Base-by-base conservation (phyloP, 345 rosid species). In the Sisymbrium altissimum region DNA sequence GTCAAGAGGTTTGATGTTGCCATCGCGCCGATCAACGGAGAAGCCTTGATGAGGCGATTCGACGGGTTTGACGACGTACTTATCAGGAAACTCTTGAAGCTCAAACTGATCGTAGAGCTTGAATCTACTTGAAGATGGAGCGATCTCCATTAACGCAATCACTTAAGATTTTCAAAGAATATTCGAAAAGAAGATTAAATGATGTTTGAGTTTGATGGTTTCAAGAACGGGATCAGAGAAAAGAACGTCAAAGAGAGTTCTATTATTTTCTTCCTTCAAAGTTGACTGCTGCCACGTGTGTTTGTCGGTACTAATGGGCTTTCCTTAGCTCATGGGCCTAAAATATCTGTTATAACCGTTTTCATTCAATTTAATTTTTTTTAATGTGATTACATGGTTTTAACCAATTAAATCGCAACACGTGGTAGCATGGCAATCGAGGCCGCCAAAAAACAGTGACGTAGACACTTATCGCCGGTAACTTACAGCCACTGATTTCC, bases 71-170 rank as follows among this genome's bases (percentile, higher is more conserved):
- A 91, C 73, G 66, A 94, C 92, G 79, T 82, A 94, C 84, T 80
- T 88, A 43, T 87, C 96, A 23, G 77, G 86, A 61, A 85, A 92
- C 74, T 94, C 98, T 64, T 55, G 87, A 87, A 94, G 82, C 64
- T 91, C 83, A 17, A 94, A 67, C 52, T 76, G 82, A 64, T 89
- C 93, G 72, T 57, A 56, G 54, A 94, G 90, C 87, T 84, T 90
- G 88, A 89, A 94, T 45, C 84, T 74, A 75, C 69, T 76, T 0
- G 88, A 62, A 64, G 78, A 54, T 12, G 82, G 49, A 65, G 63
- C 83, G 17, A 55, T 76, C 71, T 85, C 92, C 92, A 83, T 87
- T 32, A 8, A 32, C 58, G 32, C 36, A 53, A 68, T 10, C 0
- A 48, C 61, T 56, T 14, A 1, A 32, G 41, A 61, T 52, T 53